phyloP scores from a whole-genome alignment of 495 filamentous ascomycete genomes.

The Talaromyces adpressus region DNA sequence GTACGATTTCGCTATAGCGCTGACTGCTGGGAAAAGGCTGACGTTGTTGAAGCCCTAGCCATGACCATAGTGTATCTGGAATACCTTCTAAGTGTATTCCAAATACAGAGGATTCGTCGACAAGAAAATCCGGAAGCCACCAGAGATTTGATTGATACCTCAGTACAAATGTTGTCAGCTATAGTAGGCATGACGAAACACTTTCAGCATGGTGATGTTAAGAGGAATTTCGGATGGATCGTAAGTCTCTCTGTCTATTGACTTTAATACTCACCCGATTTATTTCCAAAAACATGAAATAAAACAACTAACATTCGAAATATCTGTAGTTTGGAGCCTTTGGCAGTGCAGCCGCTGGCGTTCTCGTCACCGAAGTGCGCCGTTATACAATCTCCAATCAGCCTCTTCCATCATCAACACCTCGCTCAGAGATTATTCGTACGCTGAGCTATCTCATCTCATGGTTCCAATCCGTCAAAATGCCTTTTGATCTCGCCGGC shows the following conservation, averaged over 20 bases:
- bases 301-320: not conserved
- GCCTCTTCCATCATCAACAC: conserved; percentile 2
- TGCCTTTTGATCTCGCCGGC: not conserved
- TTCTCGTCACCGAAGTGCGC: conserved; percentile 11
- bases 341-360: conserved; percentile 10
- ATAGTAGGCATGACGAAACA: conserved; percentile 21
- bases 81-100: conserved; percentile 40
- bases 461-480: conserved; percentile 9
- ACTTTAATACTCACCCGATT: not conserved
- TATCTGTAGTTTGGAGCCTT: conserved; percentile 3
- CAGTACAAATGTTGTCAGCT: conserved; percentile 33
- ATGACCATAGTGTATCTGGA: conserved; percentile 21
- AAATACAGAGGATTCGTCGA: conserved; percentile 41
- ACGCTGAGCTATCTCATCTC: conserved; percentile 7
- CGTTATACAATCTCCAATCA: conserved; percentile 7
- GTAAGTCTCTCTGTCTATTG: not conserved
- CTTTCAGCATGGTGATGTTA: conserved; percentile 1
- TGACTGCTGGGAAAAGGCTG: conserved; percentile 13
- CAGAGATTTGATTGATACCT: conserved; percentile 33
- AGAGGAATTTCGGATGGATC: conserved; percentile 9
- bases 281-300: not conserved
- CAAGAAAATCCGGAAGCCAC: conserved; percentile 29
- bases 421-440: conserved; percentile 12
- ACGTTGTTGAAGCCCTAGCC: not conserved
- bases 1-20: conserved; percentile 18